Evolutionary conservation across 1,284 basidiomycete genomes (phyloP), one percentile per base, ranked within the genome.

Genomic region (Jaminaea rosea): DNA sequence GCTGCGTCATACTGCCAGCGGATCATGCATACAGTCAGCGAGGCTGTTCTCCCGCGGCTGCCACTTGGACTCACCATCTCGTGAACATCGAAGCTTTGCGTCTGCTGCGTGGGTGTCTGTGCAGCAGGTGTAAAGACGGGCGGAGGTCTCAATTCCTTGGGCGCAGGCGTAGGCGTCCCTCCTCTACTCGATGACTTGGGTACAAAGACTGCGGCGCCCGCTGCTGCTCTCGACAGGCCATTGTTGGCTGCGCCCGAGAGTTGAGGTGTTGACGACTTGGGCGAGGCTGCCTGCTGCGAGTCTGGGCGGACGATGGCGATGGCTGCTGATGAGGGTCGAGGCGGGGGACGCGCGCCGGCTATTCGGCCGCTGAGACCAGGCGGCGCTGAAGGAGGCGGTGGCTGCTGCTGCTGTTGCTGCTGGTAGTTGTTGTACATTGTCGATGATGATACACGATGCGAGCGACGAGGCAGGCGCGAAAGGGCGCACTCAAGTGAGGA

Each of bases 121-220:
- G 13, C 36, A 21, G 44, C 17, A 8, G 49, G 17, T 28, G 23
- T 3, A 17, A 32, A 50, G 23, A 23, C 27, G 21, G 5, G 17
- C 3, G 8, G 23, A 39, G 44, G 3, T n/a, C 15, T 26, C 15
- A 47, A 9, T 15, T 46, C 17, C 29, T 49, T 17, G 47, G 17
- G 13, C 24, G 51, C 17, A 50, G 46, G 34, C 7, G 59, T 26
- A 7, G 54, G 46, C 8, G 55, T 34, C 1, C 53, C 49, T 39
- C 56, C 41, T 2, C 56, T 55, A 26, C 55, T 49, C 34, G 47
- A 44, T 10, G 28, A 41, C 52, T 69, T 69, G 31, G 67, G 67
- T 6, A 69, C 64, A 39, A 69, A 69, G 19, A 67, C 67, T 26
- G 65, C 60, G 9, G 65, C 65, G 26, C 58, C 59, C 4, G 64